A percentile compares a stretch with the other conserved stretches of the same genome.
Conservation (phyloP, 208 protist species). For the Trypanosomatidae sp. region DNA sequence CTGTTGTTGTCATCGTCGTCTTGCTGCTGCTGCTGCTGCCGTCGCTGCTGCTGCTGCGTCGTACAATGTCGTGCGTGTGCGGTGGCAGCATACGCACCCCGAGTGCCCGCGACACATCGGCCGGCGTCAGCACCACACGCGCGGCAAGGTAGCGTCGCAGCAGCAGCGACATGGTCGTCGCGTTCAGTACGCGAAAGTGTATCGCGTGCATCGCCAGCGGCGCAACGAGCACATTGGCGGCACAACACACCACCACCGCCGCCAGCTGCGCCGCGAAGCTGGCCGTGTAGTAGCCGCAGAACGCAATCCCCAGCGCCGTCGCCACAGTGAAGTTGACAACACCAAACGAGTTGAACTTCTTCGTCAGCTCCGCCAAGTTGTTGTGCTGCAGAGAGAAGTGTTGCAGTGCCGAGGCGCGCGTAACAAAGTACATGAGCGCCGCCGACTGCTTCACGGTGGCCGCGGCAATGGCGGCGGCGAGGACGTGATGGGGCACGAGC, state of each 20-base stretch:
- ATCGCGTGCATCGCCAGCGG: conserved; percentile 55
- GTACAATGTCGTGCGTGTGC: background rate
- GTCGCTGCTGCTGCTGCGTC: no score
- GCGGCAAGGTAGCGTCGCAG: conserved; percentile 27
- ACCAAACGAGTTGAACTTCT: conserved; percentile 82
- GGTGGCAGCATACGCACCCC: conserved; percentile 32
- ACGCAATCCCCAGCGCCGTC: conserved; percentile 61
- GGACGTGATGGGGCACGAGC: conserved; percentile 41
- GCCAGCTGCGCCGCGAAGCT: conserved; percentile 55
- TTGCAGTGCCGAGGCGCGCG: conserved; percentile 57
- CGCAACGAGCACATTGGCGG: conserved; percentile 39
- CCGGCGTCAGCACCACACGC: conserved; percentile 25
- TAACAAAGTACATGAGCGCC: conserved; percentile 75
- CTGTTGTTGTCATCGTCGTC: no score
- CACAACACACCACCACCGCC: conserved; percentile 52
- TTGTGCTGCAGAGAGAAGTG: conserved; percentile 64
- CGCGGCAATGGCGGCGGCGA: conserved; percentile 47
- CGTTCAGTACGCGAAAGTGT: conserved; percentile 62
- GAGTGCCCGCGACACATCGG: conserved; percentile 36
- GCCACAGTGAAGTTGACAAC: conserved; percentile 72
- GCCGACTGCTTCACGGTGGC: conserved; percentile 74
- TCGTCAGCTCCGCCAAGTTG: conserved; percentile 76
- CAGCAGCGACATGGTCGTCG: conserved; percentile 44
- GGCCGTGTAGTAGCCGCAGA: conserved; percentile 38
- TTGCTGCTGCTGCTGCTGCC: no score